These are phyloP conservation scores for Linnemannia exigua DNA, from an alignment of 192 early-diverging fungal species.

Conservation along the genomic window DNA sequence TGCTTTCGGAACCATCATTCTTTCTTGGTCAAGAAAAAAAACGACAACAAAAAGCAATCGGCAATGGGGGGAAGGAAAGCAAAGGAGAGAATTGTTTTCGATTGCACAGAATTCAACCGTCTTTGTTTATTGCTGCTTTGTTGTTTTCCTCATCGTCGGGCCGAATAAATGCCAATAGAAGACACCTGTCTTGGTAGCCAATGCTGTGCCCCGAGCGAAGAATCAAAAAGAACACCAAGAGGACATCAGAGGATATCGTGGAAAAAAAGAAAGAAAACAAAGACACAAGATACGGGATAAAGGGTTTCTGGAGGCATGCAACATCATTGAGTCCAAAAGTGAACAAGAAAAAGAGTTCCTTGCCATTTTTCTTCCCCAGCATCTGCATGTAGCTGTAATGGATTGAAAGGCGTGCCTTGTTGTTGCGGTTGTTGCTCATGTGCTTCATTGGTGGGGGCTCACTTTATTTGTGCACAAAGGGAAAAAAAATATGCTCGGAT, in stretches of 20 bases:
- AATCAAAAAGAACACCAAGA: background rate
- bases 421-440: background rate
- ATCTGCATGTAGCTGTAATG: background rate
- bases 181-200: background rate
- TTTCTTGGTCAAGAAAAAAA: background rate
- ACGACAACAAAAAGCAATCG: background rate
- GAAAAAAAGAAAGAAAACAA: background rate
- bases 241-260: background rate
- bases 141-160: background rate
- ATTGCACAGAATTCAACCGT: constrained; percentile 40
- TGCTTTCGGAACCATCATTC: too few species aligned
- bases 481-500: constrained; percentile 2
- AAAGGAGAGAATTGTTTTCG: background rate
- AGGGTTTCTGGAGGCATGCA: too few species aligned
- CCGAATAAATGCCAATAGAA: background rate
- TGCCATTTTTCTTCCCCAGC: background rate
- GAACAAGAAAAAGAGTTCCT: too few species aligned
- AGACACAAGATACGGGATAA: background rate
- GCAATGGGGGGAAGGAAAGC: background rate
- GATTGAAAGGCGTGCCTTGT: background rate
- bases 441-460: background rate
- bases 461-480: background rate
- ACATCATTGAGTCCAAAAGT: too few species aligned
- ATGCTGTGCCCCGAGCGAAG: background rate
- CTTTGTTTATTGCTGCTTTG: background rate